These are phyloP conservation scores for Diophrys sp. DNA, from an alignment of 73 alveolate species.

Conservation along the genomic window DNA sequence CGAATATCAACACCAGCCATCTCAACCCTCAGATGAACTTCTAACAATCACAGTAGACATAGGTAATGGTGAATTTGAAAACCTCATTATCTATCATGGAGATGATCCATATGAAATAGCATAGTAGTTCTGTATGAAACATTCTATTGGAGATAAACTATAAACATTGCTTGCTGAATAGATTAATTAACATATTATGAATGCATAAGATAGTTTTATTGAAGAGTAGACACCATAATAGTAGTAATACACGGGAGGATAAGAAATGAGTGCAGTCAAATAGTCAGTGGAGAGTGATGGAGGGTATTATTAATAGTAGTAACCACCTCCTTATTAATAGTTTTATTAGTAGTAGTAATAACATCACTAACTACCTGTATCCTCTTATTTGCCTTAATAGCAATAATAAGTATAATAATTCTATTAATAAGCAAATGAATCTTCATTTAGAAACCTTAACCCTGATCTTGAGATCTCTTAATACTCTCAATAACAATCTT, in stretches of 20 bases:
- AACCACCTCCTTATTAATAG: background rate
- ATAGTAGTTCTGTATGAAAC: conserved; percentile 37
- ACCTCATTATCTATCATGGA: conserved; percentile 39
- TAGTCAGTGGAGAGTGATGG: background rate
- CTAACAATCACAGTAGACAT: conserved; percentile 74
- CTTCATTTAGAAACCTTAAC: background rate
- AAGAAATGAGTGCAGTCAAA: too few species aligned
- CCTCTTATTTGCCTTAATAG: background rate
- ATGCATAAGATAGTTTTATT: background rate
- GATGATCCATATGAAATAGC: conserved; percentile 64
- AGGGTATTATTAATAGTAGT: too few species aligned
- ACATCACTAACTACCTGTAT: too few species aligned
- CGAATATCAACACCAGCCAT: background rate
- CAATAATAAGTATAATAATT: background rate
- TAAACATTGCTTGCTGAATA: conserved; percentile 37
- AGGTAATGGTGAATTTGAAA: conserved; percentile 60
- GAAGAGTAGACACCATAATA: background rate
- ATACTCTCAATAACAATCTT: background rate
- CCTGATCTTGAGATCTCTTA: background rate
- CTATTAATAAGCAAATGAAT: background rate
- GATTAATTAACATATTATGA: conserved; percentile 26
- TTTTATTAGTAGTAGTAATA: too few species aligned
- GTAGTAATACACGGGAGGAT: too few species aligned
- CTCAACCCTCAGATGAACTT: conserved; percentile 23
- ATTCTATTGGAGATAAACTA: conserved; percentile 32